Percentiles rank a stretch among this genome's conserved stretches.
Conservation (phyloP, 345 rosid genomes). For the Eucalyptus sp. region DNA sequence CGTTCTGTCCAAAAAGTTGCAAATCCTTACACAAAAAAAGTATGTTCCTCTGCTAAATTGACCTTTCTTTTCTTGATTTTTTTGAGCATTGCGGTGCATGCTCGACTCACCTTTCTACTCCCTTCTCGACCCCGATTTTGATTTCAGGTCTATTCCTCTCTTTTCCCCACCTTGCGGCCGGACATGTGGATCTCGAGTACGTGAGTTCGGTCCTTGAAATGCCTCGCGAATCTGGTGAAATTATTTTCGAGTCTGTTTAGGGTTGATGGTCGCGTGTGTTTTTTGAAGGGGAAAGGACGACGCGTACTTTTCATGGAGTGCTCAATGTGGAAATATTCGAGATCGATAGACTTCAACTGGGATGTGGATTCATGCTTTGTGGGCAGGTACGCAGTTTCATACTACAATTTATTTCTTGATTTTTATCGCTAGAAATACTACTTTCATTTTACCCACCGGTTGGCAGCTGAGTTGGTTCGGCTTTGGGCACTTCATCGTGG, state of each 20-base stretch:
- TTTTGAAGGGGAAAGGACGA: constrained; percentile 1
- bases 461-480: too few species aligned
- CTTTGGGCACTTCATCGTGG: too few species aligned
- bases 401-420: neutral
- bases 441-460: neutral
- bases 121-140: neutral
- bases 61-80: neutral
- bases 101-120: neutral
- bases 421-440: neutral
- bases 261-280: neutral
- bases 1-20: neutral
- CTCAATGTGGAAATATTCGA: constrained; percentile 35
- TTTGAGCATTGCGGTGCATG: neutral
- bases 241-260: neutral
- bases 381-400: constrained; percentile 12
- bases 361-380: constrained; percentile 26
- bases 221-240: neutral
- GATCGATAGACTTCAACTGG: constrained; percentile 26
- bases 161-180: neutral
- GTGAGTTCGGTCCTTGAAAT: neutral
- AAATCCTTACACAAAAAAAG: neutral
- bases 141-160: neutral
- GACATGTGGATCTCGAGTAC: neutral
- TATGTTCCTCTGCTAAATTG: neutral
- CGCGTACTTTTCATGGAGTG: constrained; percentile 47